Conservation (phyloP, 345 rosid genomes). For the Citrus mangshanensis region DNA sequence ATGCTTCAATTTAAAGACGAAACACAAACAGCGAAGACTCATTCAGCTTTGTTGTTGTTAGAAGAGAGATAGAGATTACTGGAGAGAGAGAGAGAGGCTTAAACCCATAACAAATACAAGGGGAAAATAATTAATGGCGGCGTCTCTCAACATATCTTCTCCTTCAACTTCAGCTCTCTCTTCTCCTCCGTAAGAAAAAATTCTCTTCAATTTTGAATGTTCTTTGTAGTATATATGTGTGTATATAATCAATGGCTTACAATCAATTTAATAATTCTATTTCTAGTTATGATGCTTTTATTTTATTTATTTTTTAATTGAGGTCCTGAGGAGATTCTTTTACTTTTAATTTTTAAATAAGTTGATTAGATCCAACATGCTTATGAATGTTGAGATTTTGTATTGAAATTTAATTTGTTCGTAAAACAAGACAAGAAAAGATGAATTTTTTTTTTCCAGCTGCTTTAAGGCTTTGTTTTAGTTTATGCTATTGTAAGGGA, state of each 20-base stretch:
- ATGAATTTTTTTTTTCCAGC: not conserved
- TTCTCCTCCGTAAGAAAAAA: not conserved
- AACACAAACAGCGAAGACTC: not conserved
- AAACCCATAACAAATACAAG: not conserved
- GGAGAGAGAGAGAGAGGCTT: not conserved
- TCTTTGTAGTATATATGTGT: not conserved
- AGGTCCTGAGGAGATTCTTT: not conserved
- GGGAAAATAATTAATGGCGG: not conserved
- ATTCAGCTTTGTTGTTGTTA: not conserved
- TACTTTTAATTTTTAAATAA: too few relatives aligned
- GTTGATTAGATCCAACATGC: not conserved
- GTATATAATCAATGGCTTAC: not conserved
- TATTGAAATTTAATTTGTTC: not conserved
- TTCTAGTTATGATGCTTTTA: not conserved
- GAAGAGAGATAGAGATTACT: not conserved
- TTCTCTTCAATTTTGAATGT: not conserved
- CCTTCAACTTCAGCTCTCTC: not conserved
- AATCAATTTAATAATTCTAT: not conserved
- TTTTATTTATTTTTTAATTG: not conserved
- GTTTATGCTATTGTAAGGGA: not conserved
- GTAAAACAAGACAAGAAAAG: not conserved
- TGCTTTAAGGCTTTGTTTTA: not conserved
- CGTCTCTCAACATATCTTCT: not conserved
- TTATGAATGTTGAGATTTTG: not conserved
- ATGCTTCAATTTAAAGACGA: not conserved